These are phyloP conservation scores for Graphiopsis chlorocephala DNA, from an alignment of 2,329 filamentous ascomycete genomes.

Conservation along the genomic window DNA sequence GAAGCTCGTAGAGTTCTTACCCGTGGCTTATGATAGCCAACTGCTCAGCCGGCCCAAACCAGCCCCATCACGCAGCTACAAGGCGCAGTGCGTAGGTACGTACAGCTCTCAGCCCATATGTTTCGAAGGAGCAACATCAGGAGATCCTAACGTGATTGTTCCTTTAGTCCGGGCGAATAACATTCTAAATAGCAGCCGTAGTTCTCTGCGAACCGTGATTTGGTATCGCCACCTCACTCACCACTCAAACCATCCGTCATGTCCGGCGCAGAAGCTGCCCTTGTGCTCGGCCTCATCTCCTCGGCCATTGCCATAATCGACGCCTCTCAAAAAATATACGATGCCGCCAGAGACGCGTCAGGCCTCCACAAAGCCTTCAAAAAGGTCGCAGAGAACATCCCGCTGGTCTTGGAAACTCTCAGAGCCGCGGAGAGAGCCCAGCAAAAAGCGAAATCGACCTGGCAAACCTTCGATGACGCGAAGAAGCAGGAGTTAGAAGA, in stretches of 20 bases:
- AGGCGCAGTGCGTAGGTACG: too few species aligned
- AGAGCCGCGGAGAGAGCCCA: neutral
- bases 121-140: too few species aligned
- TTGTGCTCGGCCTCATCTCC: neutral
- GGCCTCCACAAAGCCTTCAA: neutral
- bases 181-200: too few species aligned
- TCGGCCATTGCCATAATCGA: neutral
- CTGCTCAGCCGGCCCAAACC: too few species aligned
- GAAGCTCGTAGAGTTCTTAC: too few species aligned
- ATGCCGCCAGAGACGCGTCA: neutral
- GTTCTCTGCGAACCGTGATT: too few species aligned
- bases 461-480: neutral
- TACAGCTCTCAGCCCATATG: too few species aligned
- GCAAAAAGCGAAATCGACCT: neutral
- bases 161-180: too few species aligned
- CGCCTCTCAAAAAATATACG: neutral
- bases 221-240: neutral
- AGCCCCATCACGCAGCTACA: too few species aligned
- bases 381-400: neutral
- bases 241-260: too few species aligned
- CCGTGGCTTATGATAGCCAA: too few species aligned
- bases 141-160: too few species aligned
- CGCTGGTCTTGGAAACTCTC: neutral
- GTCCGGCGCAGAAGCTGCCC: neutral
- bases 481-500: neutral